These are phyloP conservation scores for Beauveria bassiana DNA, from an alignment of 2,329 filamentous ascomycete species.

Conservation along the genomic window DNA sequence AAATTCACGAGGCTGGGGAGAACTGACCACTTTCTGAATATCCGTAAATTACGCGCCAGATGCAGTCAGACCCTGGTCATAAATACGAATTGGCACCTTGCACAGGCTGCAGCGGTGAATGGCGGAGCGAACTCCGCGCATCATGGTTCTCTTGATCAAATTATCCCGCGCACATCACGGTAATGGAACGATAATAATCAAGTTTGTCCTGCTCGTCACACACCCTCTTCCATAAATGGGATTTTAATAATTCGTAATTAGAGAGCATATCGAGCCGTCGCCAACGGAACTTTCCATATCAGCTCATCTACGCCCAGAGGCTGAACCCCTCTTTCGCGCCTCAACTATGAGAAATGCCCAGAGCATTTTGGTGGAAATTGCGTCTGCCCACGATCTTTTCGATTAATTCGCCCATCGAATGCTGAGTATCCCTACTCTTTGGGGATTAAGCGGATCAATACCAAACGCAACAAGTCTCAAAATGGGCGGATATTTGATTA, in stretches of 20 bases:
- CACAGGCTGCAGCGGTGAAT: not conserved
- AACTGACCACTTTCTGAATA: not conserved
- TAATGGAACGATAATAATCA: not conserved
- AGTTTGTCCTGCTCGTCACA: not conserved
- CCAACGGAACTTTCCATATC: slow-evolving; percentile 1
- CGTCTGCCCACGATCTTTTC: not conserved
- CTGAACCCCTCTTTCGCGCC: not conserved
- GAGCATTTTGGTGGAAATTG: not conserved
- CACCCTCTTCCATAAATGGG: not conserved
- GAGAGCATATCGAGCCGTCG: not conserved
- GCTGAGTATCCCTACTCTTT: too few species aligned
- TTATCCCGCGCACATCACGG: not conserved
- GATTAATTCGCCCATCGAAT: too few species aligned
- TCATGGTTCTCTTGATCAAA: not conserved
- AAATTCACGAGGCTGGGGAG: not conserved
- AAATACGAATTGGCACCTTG: too few species aligned
- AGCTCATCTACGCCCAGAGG: not conserved
- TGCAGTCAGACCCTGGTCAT: not conserved
- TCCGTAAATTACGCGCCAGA: not conserved
- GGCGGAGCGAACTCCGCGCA: slow-evolving; percentile 1
- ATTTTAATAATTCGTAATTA: too few species aligned
- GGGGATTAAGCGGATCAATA: too few species aligned
- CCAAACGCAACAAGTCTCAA: too few species aligned
- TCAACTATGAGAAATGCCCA: not conserved
- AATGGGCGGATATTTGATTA: too few species aligned